Evolutionary conservation across 495 filamentous ascomycete species (phyloP).

Genomic region (Aspergillus baeticus): DNA sequence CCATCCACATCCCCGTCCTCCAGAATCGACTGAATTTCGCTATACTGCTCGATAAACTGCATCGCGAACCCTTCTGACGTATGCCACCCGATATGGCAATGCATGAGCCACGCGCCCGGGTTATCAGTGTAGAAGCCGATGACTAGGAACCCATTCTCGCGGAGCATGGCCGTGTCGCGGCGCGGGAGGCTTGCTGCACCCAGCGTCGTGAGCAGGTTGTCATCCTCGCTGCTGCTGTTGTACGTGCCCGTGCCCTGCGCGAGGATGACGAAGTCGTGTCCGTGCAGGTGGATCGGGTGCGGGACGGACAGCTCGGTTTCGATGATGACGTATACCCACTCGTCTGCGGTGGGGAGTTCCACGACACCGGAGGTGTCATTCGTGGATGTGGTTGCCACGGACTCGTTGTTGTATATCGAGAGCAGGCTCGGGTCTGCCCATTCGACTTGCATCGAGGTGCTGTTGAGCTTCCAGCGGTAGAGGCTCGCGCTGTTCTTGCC

Average conservation of each 20-base stretch:
- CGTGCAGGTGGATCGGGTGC: slow-evolving; percentile 85
- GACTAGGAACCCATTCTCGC: slow-evolving; percentile 39
- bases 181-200: slow-evolving; percentile 46
- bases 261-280: slow-evolving; percentile 62
- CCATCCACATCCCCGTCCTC: no score
- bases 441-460: slow-evolving; percentile 25
- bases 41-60: slow-evolving; percentile 46
- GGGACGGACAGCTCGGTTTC: slow-evolving; percentile 55
- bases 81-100: slow-evolving; percentile 55
- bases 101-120: slow-evolving; percentile 53
- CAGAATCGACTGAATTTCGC: slow-evolving; percentile 20
- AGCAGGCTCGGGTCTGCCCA: slow-evolving; percentile 29
- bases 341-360: slow-evolving; percentile 56
- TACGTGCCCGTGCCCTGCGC: slow-evolving; percentile 46
- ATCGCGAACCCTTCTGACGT: slow-evolving; percentile 42
- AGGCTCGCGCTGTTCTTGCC: slow-evolving; percentile 10
- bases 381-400: no score
- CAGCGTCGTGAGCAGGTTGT: no score
- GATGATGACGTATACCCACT: slow-evolving; percentile 57
- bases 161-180: slow-evolving; percentile 59
- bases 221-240: no score
- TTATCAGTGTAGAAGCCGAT: slow-evolving; percentile 56
- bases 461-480: slow-evolving; percentile 29
- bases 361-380: no score
- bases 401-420: no score